Conservation (phyloP, 1,284 basidiomycete species). For the Sanghuangporus baumii region DNA sequence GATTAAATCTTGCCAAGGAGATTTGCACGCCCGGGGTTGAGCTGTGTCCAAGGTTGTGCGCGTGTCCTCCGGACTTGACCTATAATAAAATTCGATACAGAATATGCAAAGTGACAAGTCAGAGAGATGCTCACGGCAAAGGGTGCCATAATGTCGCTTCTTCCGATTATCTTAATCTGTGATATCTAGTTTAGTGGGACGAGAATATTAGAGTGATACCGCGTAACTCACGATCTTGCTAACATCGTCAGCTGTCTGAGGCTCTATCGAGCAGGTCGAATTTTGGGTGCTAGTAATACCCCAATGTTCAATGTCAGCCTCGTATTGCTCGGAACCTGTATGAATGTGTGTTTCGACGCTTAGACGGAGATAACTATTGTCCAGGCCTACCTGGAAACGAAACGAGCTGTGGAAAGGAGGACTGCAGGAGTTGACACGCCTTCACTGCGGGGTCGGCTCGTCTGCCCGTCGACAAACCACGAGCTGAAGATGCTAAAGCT, state of each 20-base stretch:
- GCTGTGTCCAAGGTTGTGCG: conserved; percentile 21
- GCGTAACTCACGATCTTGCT: conserved; percentile 7
- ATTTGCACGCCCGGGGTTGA: conserved; percentile 26
- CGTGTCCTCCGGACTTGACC: conserved; percentile 24
- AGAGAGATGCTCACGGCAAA: not conserved
- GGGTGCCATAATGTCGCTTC: conserved; percentile 6
- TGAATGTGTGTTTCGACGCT: not conserved
- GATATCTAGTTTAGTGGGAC: not conserved
- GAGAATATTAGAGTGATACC: not conserved
- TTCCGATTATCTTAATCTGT: conserved; percentile 5
- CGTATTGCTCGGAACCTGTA: conserved; percentile 14
- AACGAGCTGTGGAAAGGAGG: conserved; percentile 9
- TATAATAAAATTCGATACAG: not conserved
- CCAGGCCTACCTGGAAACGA: conserved; percentile 12
- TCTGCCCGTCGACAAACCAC: not conserved
- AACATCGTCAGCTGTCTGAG: conserved; percentile 9
- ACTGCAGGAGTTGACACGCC: conserved; percentile 12
- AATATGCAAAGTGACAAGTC: not conserved
- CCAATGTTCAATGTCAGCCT: conserved; percentile 12
- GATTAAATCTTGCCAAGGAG: conserved; percentile 21
- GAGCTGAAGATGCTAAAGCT: not conserved
- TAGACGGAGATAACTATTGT: not conserved
- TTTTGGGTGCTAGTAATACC: conserved; percentile 8
- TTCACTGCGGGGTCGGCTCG: not conserved
- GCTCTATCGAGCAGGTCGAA: conserved; percentile 16